Conservation (phyloP, 2,329 filamentous ascomycete genomes). For the Pyricularia sp. region DNA sequence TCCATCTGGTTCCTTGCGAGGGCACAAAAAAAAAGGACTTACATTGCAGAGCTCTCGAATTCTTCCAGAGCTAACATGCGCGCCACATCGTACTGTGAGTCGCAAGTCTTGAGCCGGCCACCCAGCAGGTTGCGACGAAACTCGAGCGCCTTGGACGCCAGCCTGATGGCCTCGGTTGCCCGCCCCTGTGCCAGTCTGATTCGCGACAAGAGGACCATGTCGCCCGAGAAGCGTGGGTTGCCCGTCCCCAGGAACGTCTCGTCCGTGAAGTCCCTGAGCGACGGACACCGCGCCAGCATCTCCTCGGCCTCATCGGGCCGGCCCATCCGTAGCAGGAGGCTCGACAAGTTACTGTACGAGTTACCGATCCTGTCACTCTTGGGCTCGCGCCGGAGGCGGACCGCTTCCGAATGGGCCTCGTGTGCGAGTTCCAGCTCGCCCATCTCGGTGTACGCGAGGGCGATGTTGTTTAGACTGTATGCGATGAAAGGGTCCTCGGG, state of each 20-base stretch:
- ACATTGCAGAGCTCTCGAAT: conserved; percentile 13
- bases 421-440: conserved; percentile 18
- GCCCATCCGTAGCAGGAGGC: conserved; percentile 22
- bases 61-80: conserved; percentile 11
- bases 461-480: conserved; percentile 21
- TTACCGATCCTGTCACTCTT: conserved; percentile 24
- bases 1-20: neutral
- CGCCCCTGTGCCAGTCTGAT: conserved; percentile 14
- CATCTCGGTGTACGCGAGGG: conserved; percentile 22
- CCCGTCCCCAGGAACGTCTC: conserved; percentile 24
- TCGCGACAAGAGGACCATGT: conserved; percentile 18
- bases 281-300: conserved; percentile 21
- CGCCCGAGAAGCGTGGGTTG: conserved; percentile 17
- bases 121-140: conserved; percentile 15
- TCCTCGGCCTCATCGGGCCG: conserved; percentile 23
- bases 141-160: conserved; percentile 15
- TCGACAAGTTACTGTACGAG: conserved; percentile 27
- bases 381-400: conserved; percentile 18
- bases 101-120: conserved; percentile 16
- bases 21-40: conserved; percentile 7
- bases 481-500: conserved; percentile 18
- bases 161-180: conserved; percentile 11
- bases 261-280: conserved; percentile 24
- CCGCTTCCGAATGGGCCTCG: conserved; percentile 18
- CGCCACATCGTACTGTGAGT: conserved; percentile 15